Evolutionary conservation across 306 rosid species (phyloP).

Genomic region (Betula pendula): DNA sequence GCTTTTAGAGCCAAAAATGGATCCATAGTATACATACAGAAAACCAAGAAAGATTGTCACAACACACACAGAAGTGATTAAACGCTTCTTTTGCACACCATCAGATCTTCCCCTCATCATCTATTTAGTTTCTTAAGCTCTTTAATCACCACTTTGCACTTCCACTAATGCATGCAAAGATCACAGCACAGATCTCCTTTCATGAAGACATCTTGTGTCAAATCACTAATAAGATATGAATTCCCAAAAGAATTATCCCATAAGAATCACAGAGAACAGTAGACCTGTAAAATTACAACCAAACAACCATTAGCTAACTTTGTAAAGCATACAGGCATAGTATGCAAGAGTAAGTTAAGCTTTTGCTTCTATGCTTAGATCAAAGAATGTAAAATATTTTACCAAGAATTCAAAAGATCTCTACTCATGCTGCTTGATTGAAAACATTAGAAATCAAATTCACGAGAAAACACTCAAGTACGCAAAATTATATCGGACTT

Average conservation of each 20-base stretch:
- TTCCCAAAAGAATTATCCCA: conserved; percentile 11
- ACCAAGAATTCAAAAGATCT: conserved; percentile 1
- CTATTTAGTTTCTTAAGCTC: conserved; percentile 34
- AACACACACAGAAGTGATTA: conserved; percentile 57
- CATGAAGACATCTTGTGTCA: conserved; percentile 28
- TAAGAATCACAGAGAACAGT: conserved; percentile 6
- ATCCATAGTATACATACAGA: conserved; percentile 78
- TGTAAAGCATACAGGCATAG: neutral
- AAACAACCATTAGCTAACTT: conserved; percentile 30
- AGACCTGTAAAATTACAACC: conserved; percentile 40
- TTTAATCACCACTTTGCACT: conserved; percentile 31
- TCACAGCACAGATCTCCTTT: conserved; percentile 31
- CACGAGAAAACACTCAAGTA: conserved; percentile 1
- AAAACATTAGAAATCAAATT: conserved; percentile 4
- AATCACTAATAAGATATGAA: conserved; percentile 13
- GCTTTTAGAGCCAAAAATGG: conserved; percentile 72
- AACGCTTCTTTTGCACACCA: conserved; percentile 73
- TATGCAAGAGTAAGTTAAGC: conserved; percentile 5
- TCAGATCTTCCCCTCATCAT: conserved; percentile 87
- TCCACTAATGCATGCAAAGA: conserved; percentile 20
- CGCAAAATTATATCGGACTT: conserved; percentile 10
- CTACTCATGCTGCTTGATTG: conserved; percentile 11
- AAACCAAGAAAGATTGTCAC: conserved; percentile 69
- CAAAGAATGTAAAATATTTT: conserved; percentile 6
- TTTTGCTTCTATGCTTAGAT: neutral